Percentiles rank a stretch among this genome's conserved stretches.
phyloP scores from a whole-genome alignment of 164 flowering plant species.

The Tetracentron sinense region DNA sequence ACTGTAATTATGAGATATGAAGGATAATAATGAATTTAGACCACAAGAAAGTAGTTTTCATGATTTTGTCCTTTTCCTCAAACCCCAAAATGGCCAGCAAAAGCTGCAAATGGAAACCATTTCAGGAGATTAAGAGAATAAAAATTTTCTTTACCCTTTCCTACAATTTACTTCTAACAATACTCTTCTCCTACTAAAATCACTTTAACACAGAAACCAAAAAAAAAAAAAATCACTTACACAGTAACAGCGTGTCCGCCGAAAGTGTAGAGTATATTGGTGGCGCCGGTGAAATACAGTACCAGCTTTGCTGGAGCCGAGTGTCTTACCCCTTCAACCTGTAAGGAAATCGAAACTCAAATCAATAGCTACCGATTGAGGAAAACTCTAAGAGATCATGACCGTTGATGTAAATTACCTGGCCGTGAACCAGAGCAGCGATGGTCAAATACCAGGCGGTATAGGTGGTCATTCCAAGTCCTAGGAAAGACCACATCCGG shows the following conservation, averaged over 20 bases:
- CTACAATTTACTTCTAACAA: not conserved
- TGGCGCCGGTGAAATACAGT: slow-evolving; percentile 92
- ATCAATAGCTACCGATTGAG: not conserved
- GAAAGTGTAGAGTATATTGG: slow-evolving; percentile 88
- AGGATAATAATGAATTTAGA: no score
- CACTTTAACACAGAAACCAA: no score
- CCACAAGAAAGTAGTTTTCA: not conserved
- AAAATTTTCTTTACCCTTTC: no score
- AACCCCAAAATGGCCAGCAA: slow-evolving; percentile 36
- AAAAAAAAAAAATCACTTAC: no score
- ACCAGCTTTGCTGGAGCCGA: slow-evolving; percentile 67
- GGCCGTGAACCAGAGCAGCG: slow-evolving; percentile 76
- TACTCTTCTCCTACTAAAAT: no score
- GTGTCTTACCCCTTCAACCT: slow-evolving; percentile 69
- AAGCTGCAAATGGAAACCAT: slow-evolving; percentile 50
- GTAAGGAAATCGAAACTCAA: not conserved
- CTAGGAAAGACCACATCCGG: slow-evolving; percentile 91
- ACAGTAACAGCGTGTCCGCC: slow-evolving; percentile 98
- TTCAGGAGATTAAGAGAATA: slow-evolving; percentile 10
- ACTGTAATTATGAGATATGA: no score
- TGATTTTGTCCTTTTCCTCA: slow-evolving; percentile 29
- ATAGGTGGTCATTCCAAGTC: slow-evolving; percentile 95
- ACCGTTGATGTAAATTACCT: slow-evolving; percentile 35
- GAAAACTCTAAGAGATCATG: not conserved
- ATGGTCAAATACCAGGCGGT: slow-evolving; percentile 95